A percentile compares a stretch with the other conserved stretches of the same genome.
Conservation (phyloP, 1,284 basidiomycete genomes). For the Waitea zeae region DNA sequence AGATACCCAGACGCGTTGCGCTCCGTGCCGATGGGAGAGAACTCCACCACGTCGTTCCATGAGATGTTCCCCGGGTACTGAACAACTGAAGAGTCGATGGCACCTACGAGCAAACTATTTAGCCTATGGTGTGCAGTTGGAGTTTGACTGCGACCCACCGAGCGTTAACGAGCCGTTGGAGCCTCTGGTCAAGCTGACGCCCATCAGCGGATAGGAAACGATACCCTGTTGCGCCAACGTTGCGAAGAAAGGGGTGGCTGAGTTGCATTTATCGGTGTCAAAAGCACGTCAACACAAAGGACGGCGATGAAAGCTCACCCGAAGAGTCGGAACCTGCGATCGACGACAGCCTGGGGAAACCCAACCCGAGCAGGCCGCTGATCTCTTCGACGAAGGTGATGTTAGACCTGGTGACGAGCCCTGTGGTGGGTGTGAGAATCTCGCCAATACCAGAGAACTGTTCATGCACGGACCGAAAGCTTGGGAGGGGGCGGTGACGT, state of each 20-base stretch:
- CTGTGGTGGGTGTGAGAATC: conserved; percentile 18
- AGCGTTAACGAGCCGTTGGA: conserved; percentile 42
- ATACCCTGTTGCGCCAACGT: conserved; percentile 41
- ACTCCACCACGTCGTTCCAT: conserved; percentile 61
- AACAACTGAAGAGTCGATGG: conserved; percentile 53
- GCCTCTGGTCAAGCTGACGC: conserved; percentile 42
- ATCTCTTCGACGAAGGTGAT: conserved; percentile 40
- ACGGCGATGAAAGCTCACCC: conserved; percentile 21
- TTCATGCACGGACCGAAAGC: conserved; percentile 35
- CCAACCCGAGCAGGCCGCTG: conserved; percentile 57
- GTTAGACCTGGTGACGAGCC: conserved; percentile 41
- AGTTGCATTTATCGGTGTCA: conserved; percentile 2
- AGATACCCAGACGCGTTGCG: conserved; percentile 55
- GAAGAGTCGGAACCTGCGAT: conserved; percentile 29
- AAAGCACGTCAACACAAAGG: neutral
- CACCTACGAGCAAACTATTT: conserved; percentile 26
- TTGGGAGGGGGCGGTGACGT: conserved; percentile 40
- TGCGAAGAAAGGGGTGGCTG: conserved; percentile 51
- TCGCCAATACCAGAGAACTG: neutral
- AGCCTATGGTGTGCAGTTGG: conserved; percentile 1
- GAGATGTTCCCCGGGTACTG: conserved; percentile 35
- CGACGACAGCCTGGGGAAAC: conserved; percentile 53
- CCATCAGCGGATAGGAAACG: conserved; percentile 58
- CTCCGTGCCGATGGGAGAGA: conserved; percentile 39
- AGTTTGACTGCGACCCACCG: conserved; percentile 20